A percentile compares a stretch with the other conserved stretches of the same genome.
Conservation (phyloP, 2,329 filamentous ascomycete genomes). For the Fusarium sp. region DNA sequence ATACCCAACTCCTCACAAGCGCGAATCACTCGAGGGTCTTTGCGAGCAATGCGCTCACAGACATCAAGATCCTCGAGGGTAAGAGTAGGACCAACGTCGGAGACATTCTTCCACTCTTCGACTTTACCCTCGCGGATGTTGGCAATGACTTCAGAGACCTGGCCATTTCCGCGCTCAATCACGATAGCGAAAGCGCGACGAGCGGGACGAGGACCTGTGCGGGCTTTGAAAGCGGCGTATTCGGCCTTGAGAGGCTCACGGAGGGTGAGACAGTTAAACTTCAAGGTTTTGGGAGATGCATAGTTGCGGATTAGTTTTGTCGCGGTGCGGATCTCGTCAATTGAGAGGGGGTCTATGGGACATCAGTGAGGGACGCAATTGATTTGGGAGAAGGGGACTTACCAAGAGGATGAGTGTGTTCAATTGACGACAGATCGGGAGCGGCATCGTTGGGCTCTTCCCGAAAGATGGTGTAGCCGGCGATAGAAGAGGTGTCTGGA, state of each 20-base stretch:
- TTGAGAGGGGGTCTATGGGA: constrained; percentile 61
- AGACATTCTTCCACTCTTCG: constrained; percentile 60
- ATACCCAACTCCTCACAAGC: constrained; percentile 81
- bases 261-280: constrained; percentile 73
- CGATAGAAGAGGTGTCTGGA: constrained; percentile 57
- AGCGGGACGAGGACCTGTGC: constrained; percentile 59
- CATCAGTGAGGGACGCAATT: constrained; percentile 5
- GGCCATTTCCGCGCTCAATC: constrained; percentile 53
- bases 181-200: constrained; percentile 64
- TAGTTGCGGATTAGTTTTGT: constrained; percentile 60
- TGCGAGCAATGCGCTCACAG: constrained; percentile 75
- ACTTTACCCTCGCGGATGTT: constrained; percentile 55
- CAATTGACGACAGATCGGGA: constrained; percentile 50
- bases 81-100: constrained; percentile 63
- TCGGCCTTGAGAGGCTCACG: constrained; percentile 72
- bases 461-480: constrained; percentile 60
- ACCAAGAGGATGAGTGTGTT: constrained; percentile 54
- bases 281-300: constrained; percentile 49
- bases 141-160: constrained; percentile 65
- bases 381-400: not conserved
- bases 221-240: constrained; percentile 70
- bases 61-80: constrained; percentile 85
- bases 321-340: constrained; percentile 65
- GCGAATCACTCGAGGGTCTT: constrained; percentile 79
- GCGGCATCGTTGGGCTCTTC: constrained; percentile 55